Evolutionary conservation across 1,139 yeast species (phyloP).

Genomic region (Taphrina sp.): DNA sequence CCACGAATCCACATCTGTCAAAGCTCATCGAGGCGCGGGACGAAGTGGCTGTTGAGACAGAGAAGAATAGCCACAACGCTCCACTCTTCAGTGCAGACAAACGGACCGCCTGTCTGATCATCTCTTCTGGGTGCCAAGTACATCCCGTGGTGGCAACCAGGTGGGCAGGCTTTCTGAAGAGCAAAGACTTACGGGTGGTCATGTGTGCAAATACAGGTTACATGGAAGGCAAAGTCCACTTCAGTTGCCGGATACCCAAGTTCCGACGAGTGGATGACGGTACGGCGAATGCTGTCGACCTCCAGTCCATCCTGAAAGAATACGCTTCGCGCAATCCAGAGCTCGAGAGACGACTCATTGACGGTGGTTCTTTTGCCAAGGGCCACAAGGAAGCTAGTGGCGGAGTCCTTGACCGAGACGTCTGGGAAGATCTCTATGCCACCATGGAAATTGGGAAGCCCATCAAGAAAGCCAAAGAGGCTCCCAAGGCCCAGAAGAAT

Average conservation of each 20-base stretch:
- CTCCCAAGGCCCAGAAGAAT: conserved; percentile 18
- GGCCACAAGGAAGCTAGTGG: conserved; percentile 32
- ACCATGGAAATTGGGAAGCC: conserved; percentile 30
- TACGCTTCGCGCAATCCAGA: conserved; percentile 26
- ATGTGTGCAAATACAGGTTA: conserved; percentile 30
- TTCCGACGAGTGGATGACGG: conserved; percentile 23
- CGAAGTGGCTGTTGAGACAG: conserved; percentile 21
- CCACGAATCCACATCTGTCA: conserved; percentile 16
- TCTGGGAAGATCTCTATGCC: conserved; percentile 25
- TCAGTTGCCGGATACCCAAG: conserved; percentile 25
- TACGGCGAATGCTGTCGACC: conserved; percentile 22
- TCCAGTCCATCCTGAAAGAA: conserved; percentile 20
- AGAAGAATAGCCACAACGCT: conserved; percentile 18
- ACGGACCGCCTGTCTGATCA: conserved; percentile 19
- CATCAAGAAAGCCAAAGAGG: conserved; percentile 11
- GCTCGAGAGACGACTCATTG: conserved; percentile 2
- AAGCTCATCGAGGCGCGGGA: conserved; percentile 16
- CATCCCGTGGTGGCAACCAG: conserved; percentile 28
- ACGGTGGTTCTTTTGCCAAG: conserved; percentile 22
- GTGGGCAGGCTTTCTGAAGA: conserved; percentile 23
- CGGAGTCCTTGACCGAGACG: conserved; percentile 10
- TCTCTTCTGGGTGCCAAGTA: conserved; percentile 25
- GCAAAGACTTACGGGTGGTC: conserved; percentile 21
- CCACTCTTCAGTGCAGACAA: conserved; percentile 25
- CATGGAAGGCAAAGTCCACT: conserved; percentile 28